Conservation (phyloP, 2,329 filamentous ascomycete species). For the Aspergillus aculeatinus region DNA sequence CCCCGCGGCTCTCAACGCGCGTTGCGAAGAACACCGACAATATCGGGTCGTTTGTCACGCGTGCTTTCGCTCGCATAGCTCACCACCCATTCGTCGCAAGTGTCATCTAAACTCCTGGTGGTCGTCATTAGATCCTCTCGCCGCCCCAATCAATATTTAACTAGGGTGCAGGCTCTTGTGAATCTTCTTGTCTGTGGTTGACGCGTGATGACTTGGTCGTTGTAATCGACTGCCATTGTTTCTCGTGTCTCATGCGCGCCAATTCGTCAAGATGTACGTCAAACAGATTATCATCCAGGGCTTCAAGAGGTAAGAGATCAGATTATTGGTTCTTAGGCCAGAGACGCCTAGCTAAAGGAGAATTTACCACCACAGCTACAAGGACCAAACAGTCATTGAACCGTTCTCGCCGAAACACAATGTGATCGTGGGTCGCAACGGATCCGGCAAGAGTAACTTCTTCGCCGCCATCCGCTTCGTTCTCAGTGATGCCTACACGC, state of each 20-base stretch:
- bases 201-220: constrained; percentile 33
- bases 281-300: constrained; percentile 99
- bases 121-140: constrained; percentile 1
- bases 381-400: constrained; percentile 98
- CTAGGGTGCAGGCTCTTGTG: constrained; percentile 4
- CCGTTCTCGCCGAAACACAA: constrained; percentile 97
- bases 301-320: constrained; percentile 83
- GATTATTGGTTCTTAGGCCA: constrained; percentile 58
- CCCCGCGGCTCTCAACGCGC: constrained; percentile 29
- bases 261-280: constrained; percentile 76
- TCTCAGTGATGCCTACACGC: constrained; percentile 93
- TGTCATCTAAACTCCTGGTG: constrained; percentile 5
- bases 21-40: constrained; percentile 7
- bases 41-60: constrained; percentile 21
- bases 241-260: constrained; percentile 28
- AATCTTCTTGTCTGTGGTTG: constrained; percentile 9
- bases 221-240: constrained; percentile 22
- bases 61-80: constrained; percentile 15
- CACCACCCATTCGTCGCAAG: constrained; percentile 16
- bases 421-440: constrained; percentile 98
- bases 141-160: background rate
- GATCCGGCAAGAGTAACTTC: constrained; percentile 99
- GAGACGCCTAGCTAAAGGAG: constrained; percentile 58
- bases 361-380: constrained; percentile 67
- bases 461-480: constrained; percentile 99